A percentile compares a stretch with the other conserved stretches of the same genome.
Evolutionary conservation across 108 stramenopile species (phyloP).

Genomic region (Craspedostauros australis): DNA sequence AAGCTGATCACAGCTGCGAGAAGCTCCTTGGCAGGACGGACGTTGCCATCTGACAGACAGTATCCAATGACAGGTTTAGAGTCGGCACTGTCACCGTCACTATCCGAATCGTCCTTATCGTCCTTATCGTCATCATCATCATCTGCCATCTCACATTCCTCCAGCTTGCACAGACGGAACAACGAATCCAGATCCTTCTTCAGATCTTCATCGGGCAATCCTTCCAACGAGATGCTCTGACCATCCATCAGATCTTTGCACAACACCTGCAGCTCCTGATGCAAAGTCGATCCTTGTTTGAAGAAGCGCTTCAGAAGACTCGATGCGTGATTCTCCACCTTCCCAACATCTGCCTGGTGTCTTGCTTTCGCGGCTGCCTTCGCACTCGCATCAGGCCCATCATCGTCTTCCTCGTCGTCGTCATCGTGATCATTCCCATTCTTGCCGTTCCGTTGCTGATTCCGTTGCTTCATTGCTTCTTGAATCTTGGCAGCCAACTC

Average conservation of each 20-base stretch:
- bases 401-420: too few species aligned
- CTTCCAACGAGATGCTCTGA: constrained; percentile 68
- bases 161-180: constrained; percentile 60
- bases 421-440: too few species aligned
- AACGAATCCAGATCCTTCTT: constrained; percentile 43
- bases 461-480: too few species aligned
- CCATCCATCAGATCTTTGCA: constrained; percentile 53
- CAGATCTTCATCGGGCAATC: constrained; percentile 56
- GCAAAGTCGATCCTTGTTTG: too few species aligned
- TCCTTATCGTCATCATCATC: constrained; percentile 53
- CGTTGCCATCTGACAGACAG: constrained; percentile 44
- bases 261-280: constrained; percentile 47
- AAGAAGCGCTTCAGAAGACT: too few species aligned
- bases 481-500: not conserved
- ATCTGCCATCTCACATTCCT: constrained; percentile 57
- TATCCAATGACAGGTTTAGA: constrained; percentile 45
- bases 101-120: constrained; percentile 8
- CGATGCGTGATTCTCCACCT: constrained; percentile 26
- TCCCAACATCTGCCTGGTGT: constrained; percentile 14
- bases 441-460: too few species aligned
- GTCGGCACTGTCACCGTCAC: constrained; percentile 5
- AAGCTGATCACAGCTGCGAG: too few species aligned
- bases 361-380: constrained; percentile 3
- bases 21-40: too few species aligned
- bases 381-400: not conserved